These are phyloP conservation scores for Paspalum vaginatum DNA, from an alignment of 176 grass and related monocot genomes.

Conservation along the genomic window DNA sequence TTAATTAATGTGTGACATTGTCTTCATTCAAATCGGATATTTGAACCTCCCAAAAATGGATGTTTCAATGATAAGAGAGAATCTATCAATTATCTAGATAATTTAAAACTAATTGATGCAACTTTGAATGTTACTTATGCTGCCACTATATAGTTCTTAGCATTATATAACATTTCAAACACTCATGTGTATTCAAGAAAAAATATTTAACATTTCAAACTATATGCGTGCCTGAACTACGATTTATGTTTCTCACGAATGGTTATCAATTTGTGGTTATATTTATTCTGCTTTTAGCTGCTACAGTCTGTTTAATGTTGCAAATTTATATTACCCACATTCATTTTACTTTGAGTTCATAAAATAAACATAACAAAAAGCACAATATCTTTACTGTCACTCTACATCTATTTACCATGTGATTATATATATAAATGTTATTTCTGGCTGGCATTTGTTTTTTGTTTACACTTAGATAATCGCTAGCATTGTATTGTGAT, in stretches of 20 bases:
- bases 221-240: background rate
- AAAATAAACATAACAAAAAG: background rate
- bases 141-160: background rate
- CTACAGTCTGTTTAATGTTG: slow-evolving; percentile 1
- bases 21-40: slow-evolving; percentile 9
- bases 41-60: background rate
- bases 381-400: background rate
- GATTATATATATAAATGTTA: background rate
- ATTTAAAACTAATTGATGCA: background rate
- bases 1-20: background rate
- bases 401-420: background rate
- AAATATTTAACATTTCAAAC: no score
- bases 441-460: slow-evolving; percentile 1
- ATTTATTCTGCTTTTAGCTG: slow-evolving; percentile 25
- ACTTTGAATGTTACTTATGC: background rate
- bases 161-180: slow-evolving; percentile 21
- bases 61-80: background rate
- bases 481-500: slow-evolving; percentile 11
- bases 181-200: no score
- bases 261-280: background rate
- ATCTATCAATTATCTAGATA: background rate
- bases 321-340: background rate
- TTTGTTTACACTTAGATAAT: slow-evolving; percentile 26
- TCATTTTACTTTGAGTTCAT: background rate
- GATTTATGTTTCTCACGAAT: background rate